Evolutionary conservation across 164 flowering plant species (phyloP).

Genomic region (Hamamelis virginiana): DNA sequence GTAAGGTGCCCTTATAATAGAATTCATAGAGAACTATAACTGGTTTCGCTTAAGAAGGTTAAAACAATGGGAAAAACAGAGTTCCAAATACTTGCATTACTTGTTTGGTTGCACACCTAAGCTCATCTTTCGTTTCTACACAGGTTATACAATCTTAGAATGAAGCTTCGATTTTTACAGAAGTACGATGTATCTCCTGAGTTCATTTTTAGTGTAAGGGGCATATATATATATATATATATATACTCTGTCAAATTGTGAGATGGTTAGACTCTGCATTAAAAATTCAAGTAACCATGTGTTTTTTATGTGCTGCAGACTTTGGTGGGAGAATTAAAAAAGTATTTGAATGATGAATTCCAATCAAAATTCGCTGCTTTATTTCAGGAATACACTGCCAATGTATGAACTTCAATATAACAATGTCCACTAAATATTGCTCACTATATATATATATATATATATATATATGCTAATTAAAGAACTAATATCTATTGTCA

Average conservation of each 20-base stretch:
- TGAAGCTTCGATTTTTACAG: conserved; percentile 1
- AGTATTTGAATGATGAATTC: background rate
- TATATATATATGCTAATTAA: too few relatives aligned
- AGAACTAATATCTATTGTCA: background rate
- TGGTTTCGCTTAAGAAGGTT: too few relatives aligned
- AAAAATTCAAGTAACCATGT: background rate
- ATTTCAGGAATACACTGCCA: background rate
- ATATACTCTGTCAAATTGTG: background rate
- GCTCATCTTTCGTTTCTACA: background rate
- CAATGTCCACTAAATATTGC: background rate
- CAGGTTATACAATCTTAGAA: conserved; percentile 16
- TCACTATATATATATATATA: too few relatives aligned
- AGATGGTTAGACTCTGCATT: background rate
- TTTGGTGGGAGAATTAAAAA: conserved; percentile 8
- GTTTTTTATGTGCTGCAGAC: background rate
- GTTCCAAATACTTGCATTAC: too few relatives aligned
- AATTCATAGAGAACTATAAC: too few relatives aligned
- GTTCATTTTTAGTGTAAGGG: background rate
- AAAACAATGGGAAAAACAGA: too few relatives aligned
- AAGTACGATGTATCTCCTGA: conserved; percentile 1
- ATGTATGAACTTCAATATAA: background rate
- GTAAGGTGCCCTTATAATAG: too few relatives aligned
- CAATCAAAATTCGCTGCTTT: background rate
- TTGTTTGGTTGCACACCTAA: too few relatives aligned
- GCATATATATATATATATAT: too few relatives aligned